Evolutionary conservation across 1,284 basidiomycete genomes (phyloP).

Genomic region (Takashimella tepidaria): DNA sequence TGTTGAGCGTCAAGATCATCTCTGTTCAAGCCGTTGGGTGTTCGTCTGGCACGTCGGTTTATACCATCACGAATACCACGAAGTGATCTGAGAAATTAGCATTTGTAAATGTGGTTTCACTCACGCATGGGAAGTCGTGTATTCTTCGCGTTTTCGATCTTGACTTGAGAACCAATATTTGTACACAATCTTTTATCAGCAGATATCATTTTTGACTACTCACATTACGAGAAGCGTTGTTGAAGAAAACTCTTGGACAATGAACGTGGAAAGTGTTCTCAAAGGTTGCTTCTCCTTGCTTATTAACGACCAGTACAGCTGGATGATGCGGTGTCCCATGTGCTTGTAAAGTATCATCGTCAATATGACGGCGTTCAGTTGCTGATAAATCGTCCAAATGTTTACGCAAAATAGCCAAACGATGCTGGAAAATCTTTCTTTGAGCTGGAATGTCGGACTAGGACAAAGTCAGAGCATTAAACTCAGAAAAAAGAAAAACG

Average conservation of each 20-base stretch:
- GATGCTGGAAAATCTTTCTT: slow-evolving; percentile 8
- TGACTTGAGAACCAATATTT: slow-evolving; percentile 85
- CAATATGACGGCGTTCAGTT: slow-evolving; percentile 28
- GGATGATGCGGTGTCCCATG: slow-evolving; percentile 2
- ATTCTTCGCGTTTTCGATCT: slow-evolving; percentile 69
- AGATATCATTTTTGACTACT: slow-evolving; percentile 29
- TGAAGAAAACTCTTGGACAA: slow-evolving; percentile 76
- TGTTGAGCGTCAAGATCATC: slow-evolving; percentile 8
- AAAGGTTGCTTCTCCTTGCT: slow-evolving; percentile 42
- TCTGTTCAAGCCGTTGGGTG: slow-evolving; percentile 11
- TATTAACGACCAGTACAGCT: slow-evolving; percentile 1
- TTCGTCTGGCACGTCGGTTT: slow-evolving; percentile 16
- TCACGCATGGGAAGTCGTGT: slow-evolving; percentile 79
- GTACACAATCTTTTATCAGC: slow-evolving; percentile 61
- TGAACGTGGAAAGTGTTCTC: slow-evolving; percentile 89
- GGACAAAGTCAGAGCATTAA: slow-evolving; percentile 1
- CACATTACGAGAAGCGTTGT: slow-evolving; percentile 71
- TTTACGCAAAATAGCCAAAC: slow-evolving; percentile 25
- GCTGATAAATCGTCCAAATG: slow-evolving; percentile 24
- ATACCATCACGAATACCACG: slow-evolving; percentile 31
- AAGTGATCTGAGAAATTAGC: slow-evolving; percentile 18
- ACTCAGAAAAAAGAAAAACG: background rate
- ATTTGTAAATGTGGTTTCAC: slow-evolving; percentile 24
- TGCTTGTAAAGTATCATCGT: slow-evolving; percentile 29
- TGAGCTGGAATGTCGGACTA: slow-evolving; percentile 8